These are phyloP conservation scores for Nicotiana otophora DNA, from an alignment of 257 asterid genomes.

Conservation along the genomic window DNA sequence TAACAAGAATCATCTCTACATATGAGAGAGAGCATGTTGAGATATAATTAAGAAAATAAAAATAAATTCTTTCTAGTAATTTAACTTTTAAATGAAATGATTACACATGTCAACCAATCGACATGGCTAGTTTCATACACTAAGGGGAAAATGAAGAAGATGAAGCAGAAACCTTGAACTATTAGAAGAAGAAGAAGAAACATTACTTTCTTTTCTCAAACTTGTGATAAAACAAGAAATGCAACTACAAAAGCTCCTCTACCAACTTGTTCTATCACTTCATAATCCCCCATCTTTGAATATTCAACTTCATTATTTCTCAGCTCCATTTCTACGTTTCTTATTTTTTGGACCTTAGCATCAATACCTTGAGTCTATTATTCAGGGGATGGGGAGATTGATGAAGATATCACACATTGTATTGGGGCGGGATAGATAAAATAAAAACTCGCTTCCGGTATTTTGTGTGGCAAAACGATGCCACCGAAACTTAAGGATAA, in stretches of 20 bases:
- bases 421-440: no score
- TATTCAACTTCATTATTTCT: slow-evolving; percentile 15
- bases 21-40: neutral
- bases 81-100: neutral
- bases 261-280: slow-evolving; percentile 80
- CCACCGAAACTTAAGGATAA: no score
- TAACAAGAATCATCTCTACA: neutral
- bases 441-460: no score
- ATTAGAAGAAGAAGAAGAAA: neutral
- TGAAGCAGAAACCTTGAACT: neutral
- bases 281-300: slow-evolving; percentile 65
- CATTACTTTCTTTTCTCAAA: slow-evolving; percentile 55
- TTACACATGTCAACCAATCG: no score
- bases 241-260: slow-evolving; percentile 93
- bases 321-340: slow-evolving; percentile 27
- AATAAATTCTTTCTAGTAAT: neutral
- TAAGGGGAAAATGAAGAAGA: neutral
- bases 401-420: no score
- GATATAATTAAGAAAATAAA: neutral
- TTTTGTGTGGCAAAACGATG: no score
- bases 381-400: no score
- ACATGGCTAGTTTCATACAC: no score
- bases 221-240: slow-evolving; percentile 76
- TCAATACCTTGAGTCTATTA: no score
- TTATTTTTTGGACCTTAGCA: neutral